These are phyloP conservation scores for Globomyces sp. DNA, from an alignment of 371 early-diverging fungal species.

Conservation along the genomic window DNA sequence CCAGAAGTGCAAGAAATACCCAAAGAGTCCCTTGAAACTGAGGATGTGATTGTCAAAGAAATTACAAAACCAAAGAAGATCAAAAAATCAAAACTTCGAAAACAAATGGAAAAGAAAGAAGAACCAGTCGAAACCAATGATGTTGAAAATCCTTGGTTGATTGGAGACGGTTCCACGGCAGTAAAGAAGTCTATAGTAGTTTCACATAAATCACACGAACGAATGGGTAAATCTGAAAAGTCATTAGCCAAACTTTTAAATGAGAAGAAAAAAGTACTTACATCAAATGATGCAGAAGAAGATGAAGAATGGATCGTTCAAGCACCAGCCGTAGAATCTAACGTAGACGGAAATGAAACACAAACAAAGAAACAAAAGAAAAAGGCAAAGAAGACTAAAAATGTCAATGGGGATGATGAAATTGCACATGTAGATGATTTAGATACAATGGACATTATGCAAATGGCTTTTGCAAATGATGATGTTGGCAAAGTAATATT, in stretches of 20 bases:
- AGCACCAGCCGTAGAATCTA: not conserved
- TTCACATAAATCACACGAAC: not conserved
- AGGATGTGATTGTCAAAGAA: not conserved
- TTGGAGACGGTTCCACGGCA: not conserved
- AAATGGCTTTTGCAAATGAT: slow-evolving; percentile 92
- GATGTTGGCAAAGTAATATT: slow-evolving; percentile 63
- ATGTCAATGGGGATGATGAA: slow-evolving; percentile 41
- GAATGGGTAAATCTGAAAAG: slow-evolving; percentile 27
- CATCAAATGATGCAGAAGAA: slow-evolving; percentile 9
- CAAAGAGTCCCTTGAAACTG: slow-evolving; percentile 5
- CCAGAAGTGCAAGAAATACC: not conserved
- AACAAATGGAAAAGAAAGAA: not conserved
- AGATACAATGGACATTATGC: slow-evolving; percentile 53
- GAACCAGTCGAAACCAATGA: not conserved
- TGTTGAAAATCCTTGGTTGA: slow-evolving; percentile 12
- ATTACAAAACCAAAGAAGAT: not conserved
- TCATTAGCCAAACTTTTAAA: slow-evolving; percentile 32
- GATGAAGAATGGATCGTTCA: not conserved
- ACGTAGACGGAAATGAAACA: not conserved
- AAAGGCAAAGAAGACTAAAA: slow-evolving; percentile 28
- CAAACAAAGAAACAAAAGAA: not conserved
- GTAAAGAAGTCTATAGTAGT: slow-evolving; percentile 7
- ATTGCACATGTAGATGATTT: slow-evolving; percentile 21
- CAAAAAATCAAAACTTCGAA: not conserved
- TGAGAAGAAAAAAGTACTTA: slow-evolving; percentile 19